phyloP scores from a whole-genome alignment of 2,329 filamentous ascomycete species.

The Epichloe sylvatica region DNA sequence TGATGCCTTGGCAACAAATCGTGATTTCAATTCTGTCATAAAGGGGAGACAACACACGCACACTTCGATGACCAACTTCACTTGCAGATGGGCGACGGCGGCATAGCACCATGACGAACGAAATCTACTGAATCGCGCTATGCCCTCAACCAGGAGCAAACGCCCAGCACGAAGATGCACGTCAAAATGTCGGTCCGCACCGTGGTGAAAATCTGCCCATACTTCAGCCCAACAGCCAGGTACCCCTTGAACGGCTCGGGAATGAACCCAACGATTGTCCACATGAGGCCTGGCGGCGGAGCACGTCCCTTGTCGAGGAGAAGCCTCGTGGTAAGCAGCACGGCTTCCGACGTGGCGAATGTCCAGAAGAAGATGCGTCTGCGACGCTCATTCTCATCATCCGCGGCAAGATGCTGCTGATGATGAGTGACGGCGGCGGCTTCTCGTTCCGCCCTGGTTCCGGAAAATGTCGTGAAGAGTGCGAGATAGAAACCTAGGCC shows the following conservation, averaged over 20 bases:
- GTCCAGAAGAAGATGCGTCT: conserved; percentile 52
- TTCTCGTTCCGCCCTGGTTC: conserved; percentile 47
- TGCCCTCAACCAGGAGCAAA: conserved; percentile 30
- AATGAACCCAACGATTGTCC: conserved; percentile 49
- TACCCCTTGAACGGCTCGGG: conserved; percentile 51
- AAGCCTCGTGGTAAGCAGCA: conserved; percentile 57
- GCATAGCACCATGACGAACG: too few relatives aligned
- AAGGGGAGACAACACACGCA: too few relatives aligned
- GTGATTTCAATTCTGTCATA: too few relatives aligned
- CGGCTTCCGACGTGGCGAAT: conserved; percentile 64
- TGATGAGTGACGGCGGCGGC: conserved; percentile 18
- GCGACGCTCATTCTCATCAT: conserved; percentile 18
- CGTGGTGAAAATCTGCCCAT: conserved; percentile 57
- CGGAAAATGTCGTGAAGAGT: conserved; percentile 53
- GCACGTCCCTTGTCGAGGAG: conserved; percentile 50
- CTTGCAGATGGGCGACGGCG: background rate
- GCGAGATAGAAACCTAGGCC: conserved; percentile 57
- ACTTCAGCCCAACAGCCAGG: conserved; percentile 46
- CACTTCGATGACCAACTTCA: background rate
- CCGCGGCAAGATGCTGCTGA: conserved; percentile 12
- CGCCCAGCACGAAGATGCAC: conserved; percentile 61
- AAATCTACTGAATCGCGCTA: conserved; percentile 5
- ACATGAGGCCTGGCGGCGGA: conserved; percentile 47
- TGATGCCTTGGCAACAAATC: too few relatives aligned
- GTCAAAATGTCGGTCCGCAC: conserved; percentile 61